These are phyloP conservation scores for Oryza glumipatula DNA, from an alignment of 176 grass and related monocot species.

Conservation along the genomic window DNA sequence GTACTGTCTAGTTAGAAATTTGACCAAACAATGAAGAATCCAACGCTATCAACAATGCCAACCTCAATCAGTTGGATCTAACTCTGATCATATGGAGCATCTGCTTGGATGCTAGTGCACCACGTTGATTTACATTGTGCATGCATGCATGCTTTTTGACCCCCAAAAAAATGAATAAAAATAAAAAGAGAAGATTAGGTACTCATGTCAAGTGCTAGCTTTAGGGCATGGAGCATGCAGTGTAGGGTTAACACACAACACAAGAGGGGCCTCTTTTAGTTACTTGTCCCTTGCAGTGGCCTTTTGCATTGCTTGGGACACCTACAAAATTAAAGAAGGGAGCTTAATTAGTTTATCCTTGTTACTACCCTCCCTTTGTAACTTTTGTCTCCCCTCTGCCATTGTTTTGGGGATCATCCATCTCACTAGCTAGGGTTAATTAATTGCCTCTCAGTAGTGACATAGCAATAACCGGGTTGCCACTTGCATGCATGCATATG, in stretches of 20 bases:
- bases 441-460: background rate
- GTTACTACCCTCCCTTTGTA: background rate
- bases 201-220: background rate
- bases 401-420: background rate
- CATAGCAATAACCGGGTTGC: background rate
- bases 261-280: conserved; percentile 19
- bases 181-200: conserved; percentile 25
- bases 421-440: background rate
- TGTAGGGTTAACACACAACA: conserved; percentile 48
- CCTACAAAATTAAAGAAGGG: background rate
- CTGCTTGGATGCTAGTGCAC: conserved; percentile 30
- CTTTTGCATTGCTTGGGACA: background rate
- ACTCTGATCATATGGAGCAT: background rate
- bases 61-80: background rate
- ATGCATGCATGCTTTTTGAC: background rate
- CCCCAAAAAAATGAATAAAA: background rate
- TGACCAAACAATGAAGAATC: background rate
- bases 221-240: conserved; percentile 32
- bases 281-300: conserved; percentile 15
- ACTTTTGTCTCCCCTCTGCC: background rate
- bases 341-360: background rate
- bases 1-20: background rate
- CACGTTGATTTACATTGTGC: background rate
- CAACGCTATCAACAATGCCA: background rate
- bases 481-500: background rate